phyloP scores from a whole-genome alignment of 1,284 basidiomycete genomes.

The Testicularia cyperi region DNA sequence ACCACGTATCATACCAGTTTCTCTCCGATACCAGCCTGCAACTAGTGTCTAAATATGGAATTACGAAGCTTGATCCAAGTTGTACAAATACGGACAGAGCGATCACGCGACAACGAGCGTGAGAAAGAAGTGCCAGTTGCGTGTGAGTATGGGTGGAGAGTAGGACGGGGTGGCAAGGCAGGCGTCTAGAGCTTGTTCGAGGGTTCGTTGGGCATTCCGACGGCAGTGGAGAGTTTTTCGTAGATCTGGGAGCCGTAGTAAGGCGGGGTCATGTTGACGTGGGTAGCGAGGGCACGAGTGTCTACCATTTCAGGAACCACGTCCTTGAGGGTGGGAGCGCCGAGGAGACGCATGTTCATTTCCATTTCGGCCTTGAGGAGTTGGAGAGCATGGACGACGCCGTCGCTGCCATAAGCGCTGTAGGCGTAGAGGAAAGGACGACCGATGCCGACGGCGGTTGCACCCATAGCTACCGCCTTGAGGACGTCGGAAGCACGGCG shows the following conservation, averaged over 20 bases:
- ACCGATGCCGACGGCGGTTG: constrained; percentile 84
- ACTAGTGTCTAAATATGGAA: too few species aligned
- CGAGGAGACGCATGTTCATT: constrained; percentile 76
- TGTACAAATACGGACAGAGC: too few species aligned
- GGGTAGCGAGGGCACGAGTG: constrained; percentile 65
- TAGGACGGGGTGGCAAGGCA: too few species aligned
- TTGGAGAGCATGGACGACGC: constrained; percentile 72
- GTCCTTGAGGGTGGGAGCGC: constrained; percentile 71
- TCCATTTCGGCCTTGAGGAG: constrained; percentile 78
- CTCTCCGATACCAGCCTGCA: too few species aligned
- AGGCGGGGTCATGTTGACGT: constrained; percentile 38
- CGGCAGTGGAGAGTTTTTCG: constrained; percentile 43
- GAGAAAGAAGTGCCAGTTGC: too few species aligned
- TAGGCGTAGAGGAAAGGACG: constrained; percentile 86
- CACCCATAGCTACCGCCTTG: constrained; percentile 89
- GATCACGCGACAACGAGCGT: too few species aligned
- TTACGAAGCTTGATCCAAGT: too few species aligned
- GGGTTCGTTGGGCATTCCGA: constrained; percentile 40
- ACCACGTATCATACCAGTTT: too few species aligned
- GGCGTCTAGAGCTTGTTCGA: constrained; percentile 30
- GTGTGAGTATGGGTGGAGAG: too few species aligned
- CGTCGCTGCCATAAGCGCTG: constrained; percentile 81
- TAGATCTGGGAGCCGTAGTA: constrained; percentile 45
- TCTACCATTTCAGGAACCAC: constrained; percentile 77
- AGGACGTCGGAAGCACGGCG: constrained; percentile 73